Evolutionary conservation across 495 filamentous ascomycete genomes (phyloP).

Genomic region (Penicillium egyptiacum): DNA sequence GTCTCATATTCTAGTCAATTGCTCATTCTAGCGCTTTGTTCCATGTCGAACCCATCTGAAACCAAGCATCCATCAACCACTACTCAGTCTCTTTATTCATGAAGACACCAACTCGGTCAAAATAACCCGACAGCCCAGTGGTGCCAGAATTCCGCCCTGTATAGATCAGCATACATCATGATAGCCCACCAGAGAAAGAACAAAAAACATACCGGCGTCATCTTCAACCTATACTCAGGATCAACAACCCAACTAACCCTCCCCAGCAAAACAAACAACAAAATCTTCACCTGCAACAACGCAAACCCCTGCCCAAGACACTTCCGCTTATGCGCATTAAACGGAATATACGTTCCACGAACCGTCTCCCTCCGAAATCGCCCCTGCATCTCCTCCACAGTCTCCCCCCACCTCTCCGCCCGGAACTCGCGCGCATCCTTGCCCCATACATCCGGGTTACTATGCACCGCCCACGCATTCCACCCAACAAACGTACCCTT

Average conservation of each 20-base stretch:
- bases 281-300: slow-evolving; percentile 35
- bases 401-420: slow-evolving; percentile 40
- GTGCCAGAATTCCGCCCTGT: slow-evolving; percentile 11
- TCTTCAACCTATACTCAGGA: slow-evolving; percentile 30
- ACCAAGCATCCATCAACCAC: background rate
- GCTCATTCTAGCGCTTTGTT: background rate
- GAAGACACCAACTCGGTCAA: slow-evolving; percentile 5
- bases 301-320: slow-evolving; percentile 41
- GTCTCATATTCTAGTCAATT: background rate
- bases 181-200: background rate
- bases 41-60: background rate
- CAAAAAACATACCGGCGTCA: slow-evolving; percentile 36
- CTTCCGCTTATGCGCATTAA: slow-evolving; percentile 35
- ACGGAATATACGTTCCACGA: slow-evolving; percentile 38
- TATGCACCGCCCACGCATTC: slow-evolving; percentile 38
- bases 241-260: slow-evolving; percentile 32
- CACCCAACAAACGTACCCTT: slow-evolving; percentile 38
- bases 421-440: slow-evolving; percentile 28
- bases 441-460: slow-evolving; percentile 33
- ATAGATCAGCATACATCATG: background rate
- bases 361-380: slow-evolving; percentile 29
- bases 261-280: slow-evolving; percentile 34
- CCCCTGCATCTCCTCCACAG: slow-evolving; percentile 31
- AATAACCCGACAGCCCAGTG: slow-evolving; percentile 10
- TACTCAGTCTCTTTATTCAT: background rate